A percentile compares a stretch with the other conserved stretches of the same genome.
phyloP scores from a whole-genome alignment of 2,329 filamentous ascomycete genomes.

The Curvularia eragrostidis region DNA sequence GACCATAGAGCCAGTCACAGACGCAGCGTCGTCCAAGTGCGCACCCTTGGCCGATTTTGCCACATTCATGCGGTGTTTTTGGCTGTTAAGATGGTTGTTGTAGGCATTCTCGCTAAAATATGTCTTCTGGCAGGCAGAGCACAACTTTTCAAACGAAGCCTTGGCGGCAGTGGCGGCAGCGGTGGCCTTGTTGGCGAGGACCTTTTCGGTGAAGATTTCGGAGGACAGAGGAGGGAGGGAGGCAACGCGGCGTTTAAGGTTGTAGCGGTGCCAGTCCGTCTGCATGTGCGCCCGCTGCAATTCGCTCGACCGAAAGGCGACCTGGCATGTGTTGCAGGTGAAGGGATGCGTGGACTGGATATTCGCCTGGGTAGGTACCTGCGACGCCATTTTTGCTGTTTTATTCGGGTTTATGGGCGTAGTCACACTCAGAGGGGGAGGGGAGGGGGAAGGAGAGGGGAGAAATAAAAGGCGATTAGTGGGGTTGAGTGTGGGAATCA shows the following conservation, averaged over 20 bases:
- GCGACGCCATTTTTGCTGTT: slow-evolving; percentile 43
- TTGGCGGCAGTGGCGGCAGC: slow-evolving; percentile 85
- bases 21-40: slow-evolving; percentile 69
- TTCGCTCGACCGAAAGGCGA: slow-evolving; percentile 93
- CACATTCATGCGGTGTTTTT: slow-evolving; percentile 81
- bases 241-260: slow-evolving; percentile 92
- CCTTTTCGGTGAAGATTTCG: slow-evolving; percentile 94
- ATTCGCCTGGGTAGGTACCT: slow-evolving; percentile 44
- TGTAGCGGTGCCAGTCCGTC: slow-evolving; percentile 98
- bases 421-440: slow-evolving; percentile 4
- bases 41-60: slow-evolving; percentile 51
- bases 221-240: slow-evolving; percentile 89
- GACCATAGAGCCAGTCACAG: slow-evolving; percentile 70
- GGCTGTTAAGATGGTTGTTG: slow-evolving; percentile 87
- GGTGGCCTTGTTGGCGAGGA: slow-evolving; percentile 85
- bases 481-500: slow-evolving; percentile 34
- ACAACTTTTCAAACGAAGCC: slow-evolving; percentile 85
- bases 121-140: slow-evolving; percentile 83
- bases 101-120: slow-evolving; percentile 98
- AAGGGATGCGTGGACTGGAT: slow-evolving; percentile 72
- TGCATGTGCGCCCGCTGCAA: slow-evolving; percentile 96
- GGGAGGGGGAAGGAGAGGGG: slow-evolving; percentile 2
- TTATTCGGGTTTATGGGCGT: slow-evolving; percentile 1
- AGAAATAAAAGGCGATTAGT: slow-evolving; percentile 33
- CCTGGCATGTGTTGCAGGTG: slow-evolving; percentile 97